These are phyloP conservation scores for Diaporthe capsici DNA, from an alignment of 2,329 filamentous ascomycete species.

Conservation along the genomic window DNA sequence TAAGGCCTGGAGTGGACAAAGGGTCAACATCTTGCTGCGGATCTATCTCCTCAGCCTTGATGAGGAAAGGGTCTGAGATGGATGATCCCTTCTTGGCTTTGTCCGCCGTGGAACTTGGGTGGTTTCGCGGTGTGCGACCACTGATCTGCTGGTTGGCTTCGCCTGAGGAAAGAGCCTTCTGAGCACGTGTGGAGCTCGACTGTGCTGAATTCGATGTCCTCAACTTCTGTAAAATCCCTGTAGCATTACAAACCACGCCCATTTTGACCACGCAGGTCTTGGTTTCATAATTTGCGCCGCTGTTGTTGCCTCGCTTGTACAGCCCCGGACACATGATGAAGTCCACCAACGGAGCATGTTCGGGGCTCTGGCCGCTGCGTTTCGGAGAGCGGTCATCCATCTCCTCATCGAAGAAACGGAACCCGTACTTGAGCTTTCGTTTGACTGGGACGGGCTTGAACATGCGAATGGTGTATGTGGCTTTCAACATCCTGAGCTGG, in stretches of 20 bases:
- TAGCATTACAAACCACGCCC: conserved; percentile 19
- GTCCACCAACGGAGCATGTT: neutral
- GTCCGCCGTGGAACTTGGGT: too few relatives aligned
- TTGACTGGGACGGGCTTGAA: rapidly evolving
- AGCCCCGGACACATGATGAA: conserved; percentile 26
- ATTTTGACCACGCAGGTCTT: neutral
- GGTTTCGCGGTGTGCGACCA: neutral
- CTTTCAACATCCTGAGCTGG: conserved; percentile 11
- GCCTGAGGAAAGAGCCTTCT: rapidly evolving
- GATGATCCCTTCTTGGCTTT: neutral
- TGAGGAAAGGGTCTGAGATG: neutral
- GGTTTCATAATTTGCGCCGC: conserved; percentile 3
- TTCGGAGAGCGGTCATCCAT: neutral
- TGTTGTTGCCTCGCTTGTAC: conserved; percentile 26
- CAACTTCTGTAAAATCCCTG: neutral
- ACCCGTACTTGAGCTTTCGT: neutral
- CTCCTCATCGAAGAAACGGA: rapidly evolving
- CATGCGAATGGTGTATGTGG: neutral
- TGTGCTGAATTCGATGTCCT: rapidly evolving
- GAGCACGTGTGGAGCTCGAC: neutral
- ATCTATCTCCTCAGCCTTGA: neutral
- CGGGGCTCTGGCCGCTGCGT: neutral
- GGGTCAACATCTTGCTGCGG: rapidly evolving
- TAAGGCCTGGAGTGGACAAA: neutral
- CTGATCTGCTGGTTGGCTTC: neutral